Evolutionary conservation across 768 basidiomycete species (phyloP), one percentile per base, ranked within the genome.

Genomic region (Kwoniella sp.): DNA sequence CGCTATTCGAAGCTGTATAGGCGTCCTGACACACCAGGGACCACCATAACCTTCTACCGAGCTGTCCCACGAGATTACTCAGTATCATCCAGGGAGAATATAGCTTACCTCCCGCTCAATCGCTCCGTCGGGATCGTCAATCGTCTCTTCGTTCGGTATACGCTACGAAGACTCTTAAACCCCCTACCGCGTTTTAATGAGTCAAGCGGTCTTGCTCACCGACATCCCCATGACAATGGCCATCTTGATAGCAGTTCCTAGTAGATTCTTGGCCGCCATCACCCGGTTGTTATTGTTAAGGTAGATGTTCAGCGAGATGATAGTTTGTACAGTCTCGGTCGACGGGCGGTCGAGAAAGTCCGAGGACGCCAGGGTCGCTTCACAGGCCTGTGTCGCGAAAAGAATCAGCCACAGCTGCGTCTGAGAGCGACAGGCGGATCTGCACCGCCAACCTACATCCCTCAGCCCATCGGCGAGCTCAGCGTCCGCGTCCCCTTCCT

Each of bases 271-370:
- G 20, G 57, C 57, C 17, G 50, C 51, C 26, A 40, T 42, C 7
- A 43, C 38, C 25, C 43, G 33, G 20, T 58, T 43, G 32, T 53
- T 53, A 46, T 58, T 58, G 45, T 58, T 58, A 7, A 58, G 51
- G 31, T 58, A 58, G 20, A 58, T 46, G 26, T 53, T 53, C 31
- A 58, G 32, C 19, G 43, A 53, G 12, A 58, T 58, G 40, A 58
- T 49, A 11, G 57, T 58, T 27, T 58, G 57, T 27, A 58, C 43
- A 11, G 57, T 46, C 34, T 58, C 57, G 3, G 42, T 46, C 12
- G 51, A 53, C 10, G 45, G 42, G n/a, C 46, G 50, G 27, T 53
- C 36, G 12, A 58, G 46, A 29, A 58, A 53, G 31, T 58, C 52
- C 7, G 51, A 47, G 17, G 47, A 44, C 3, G 57, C 43, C 3